phyloP scores from a whole-genome alignment of 2,329 filamentous ascomycete genomes.

The Microdochium nivale region DNA sequence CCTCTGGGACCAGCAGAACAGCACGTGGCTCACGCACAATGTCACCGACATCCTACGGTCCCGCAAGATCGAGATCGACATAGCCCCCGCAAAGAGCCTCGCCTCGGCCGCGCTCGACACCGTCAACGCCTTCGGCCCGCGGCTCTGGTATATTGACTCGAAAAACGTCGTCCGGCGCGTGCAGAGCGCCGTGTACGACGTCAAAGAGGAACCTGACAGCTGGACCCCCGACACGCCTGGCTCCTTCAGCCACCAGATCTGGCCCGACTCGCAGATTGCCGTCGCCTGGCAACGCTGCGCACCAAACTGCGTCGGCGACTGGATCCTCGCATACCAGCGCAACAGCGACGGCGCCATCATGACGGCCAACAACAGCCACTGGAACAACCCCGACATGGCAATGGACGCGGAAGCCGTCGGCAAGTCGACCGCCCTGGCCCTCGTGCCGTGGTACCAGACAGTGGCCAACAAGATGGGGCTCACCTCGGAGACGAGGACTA shows the following conservation, averaged over 20 bases:
- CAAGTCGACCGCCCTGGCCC: conserved; percentile 6
- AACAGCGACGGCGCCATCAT: conserved; percentile 8
- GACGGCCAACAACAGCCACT: conserved; percentile 8
- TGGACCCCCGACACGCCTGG: background rate
- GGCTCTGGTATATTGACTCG: background rate
- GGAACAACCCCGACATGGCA: conserved; percentile 4
- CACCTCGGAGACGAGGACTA: background rate
- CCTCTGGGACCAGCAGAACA: conserved; percentile 16
- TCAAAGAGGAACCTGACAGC: background rate
- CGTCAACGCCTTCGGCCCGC: background rate
- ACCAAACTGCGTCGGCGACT: conserved; percentile 6
- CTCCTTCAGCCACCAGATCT: background rate
- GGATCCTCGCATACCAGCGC: conserved; percentile 8
- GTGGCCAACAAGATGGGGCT: conserved; percentile 3
- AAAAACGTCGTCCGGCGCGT: background rate
- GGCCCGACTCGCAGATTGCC: conserved; percentile 8
- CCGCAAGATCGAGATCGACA: background rate
- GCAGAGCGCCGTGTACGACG: background rate
- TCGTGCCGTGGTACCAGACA: conserved; percentile 8
- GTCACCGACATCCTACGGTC: conserved; percentile 4
- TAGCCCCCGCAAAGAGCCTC: background rate
- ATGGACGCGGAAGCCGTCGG: conserved; percentile 4
- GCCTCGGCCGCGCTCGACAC: background rate
- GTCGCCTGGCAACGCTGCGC: conserved; percentile 10
- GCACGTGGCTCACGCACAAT: conserved; percentile 12